A percentile compares a stretch with the other conserved stretches of the same genome.
Evolutionary conservation across 768 basidiomycete genomes (phyloP).

Genomic region (Suillus placidus): DNA sequence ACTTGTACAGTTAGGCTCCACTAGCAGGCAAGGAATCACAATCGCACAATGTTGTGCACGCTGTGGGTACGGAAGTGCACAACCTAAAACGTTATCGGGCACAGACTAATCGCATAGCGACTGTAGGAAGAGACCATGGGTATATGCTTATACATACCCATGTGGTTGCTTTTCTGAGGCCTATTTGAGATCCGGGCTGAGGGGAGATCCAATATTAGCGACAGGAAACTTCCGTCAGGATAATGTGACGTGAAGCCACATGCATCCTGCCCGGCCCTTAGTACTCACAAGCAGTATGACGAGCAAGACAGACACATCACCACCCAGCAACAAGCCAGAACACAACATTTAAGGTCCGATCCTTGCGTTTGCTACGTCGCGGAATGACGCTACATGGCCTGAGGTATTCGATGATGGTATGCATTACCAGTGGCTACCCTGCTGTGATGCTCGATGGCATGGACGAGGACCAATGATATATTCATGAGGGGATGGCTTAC

Average conservation of each 20-base stretch:
- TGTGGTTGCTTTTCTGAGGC: not conserved
- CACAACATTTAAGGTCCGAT: not conserved
- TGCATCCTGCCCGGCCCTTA: not conserved
- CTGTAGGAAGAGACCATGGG: not conserved
- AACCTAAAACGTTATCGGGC: conserved; percentile 9
- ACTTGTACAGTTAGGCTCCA: not conserved
- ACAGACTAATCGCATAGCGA: not conserved
- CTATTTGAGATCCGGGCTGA: not conserved
- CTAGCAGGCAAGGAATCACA: not conserved
- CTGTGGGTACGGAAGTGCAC: not conserved
- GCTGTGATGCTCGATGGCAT: not conserved
- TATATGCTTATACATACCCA: not conserved
- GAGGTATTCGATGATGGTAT: too few species aligned
- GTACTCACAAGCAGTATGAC: not conserved
- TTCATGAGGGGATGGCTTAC: not conserved
- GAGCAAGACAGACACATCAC: not conserved
- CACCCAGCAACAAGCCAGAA: not conserved
- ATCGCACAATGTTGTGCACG: not conserved
- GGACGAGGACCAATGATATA: not conserved
- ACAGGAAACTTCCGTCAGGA: not conserved
- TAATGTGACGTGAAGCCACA: not conserved
- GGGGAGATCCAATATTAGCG: not conserved
- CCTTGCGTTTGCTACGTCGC: not conserved
- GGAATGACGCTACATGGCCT: not conserved
- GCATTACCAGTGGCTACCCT: not conserved